phyloP scores from a whole-genome alignment of 1,284 basidiomycete genomes.

The Hortiboletus rubellus region DNA sequence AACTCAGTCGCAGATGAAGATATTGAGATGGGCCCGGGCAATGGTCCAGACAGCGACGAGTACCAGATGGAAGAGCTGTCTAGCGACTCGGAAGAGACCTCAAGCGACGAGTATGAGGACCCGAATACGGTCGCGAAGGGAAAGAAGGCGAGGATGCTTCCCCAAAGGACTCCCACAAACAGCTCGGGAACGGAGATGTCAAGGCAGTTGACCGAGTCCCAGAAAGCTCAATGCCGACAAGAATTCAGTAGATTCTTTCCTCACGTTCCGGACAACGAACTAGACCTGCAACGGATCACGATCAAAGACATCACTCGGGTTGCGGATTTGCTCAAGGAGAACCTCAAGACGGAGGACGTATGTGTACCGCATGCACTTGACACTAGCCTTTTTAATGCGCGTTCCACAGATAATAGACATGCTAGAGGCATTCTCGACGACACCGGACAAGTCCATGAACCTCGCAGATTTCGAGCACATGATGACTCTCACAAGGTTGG shows the following conservation, averaged over 20 bases:
- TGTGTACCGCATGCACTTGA: slow-evolving; percentile 18
- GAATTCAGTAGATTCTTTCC: slow-evolving; percentile 74
- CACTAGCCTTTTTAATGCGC: not conserved
- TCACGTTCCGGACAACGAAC: slow-evolving; percentile 38
- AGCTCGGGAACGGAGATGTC: not conserved
- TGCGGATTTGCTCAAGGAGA: slow-evolving; percentile 61
- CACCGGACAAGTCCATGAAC: slow-evolving; percentile 62
- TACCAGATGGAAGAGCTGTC: slow-evolving; percentile 25
- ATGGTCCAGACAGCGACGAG: slow-evolving; percentile 29
- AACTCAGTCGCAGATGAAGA: slow-evolving; percentile 21
- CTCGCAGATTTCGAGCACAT: slow-evolving; percentile 71
- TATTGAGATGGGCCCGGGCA: slow-evolving; percentile 22
- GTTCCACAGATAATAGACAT: slow-evolving; percentile 65
- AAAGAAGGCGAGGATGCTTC: slow-evolving; percentile 11
- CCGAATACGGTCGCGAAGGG: slow-evolving; percentile 8
- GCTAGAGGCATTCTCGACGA: slow-evolving; percentile 68
- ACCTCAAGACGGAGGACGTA: slow-evolving; percentile 69
- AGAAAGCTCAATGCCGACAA: slow-evolving; percentile 52
- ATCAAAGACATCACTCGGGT: slow-evolving; percentile 63
- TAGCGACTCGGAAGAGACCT: slow-evolving; percentile 16
- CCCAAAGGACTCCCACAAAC: slow-evolving; percentile 3
- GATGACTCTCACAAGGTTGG: slow-evolving; percentile 60
- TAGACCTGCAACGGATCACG: slow-evolving; percentile 54
- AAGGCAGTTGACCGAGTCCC: slow-evolving; percentile 47
- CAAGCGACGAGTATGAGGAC: slow-evolving; percentile 34